phyloP scores from a whole-genome alignment of 2,329 filamentous ascomycete genomes.

The Coniochaeta sp. region DNA sequence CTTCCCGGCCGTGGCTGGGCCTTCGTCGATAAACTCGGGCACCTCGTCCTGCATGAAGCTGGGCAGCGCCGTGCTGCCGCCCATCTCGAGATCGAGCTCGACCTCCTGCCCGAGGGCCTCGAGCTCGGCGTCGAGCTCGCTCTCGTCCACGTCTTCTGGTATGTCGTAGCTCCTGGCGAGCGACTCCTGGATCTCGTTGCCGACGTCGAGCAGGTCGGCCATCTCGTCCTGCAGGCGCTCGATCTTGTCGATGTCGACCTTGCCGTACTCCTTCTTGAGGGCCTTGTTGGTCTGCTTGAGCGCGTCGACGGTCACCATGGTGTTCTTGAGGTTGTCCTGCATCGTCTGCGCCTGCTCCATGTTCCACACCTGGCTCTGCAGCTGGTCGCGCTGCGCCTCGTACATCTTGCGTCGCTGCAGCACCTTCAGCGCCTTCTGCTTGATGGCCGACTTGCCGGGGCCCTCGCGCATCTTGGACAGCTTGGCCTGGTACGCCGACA shows the following conservation, averaged over 20 bases:
- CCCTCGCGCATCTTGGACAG: conserved; percentile 92
- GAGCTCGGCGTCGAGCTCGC: conserved; percentile 90
- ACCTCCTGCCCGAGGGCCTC: conserved; percentile 91
- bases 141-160: conserved; percentile 94
- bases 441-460: conserved; percentile 85
- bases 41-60: conserved; percentile 87
- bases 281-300: conserved; percentile 97
- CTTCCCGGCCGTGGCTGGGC: conserved; percentile 64
- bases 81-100: conserved; percentile 70
- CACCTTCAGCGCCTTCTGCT: conserved; percentile 89
- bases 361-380: conserved; percentile 94
- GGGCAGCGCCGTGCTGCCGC: conserved; percentile 55
- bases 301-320: conserved; percentile 95
- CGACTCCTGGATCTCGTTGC: conserved; percentile 96
- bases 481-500: conserved; percentile 79
- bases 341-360: conserved; percentile 98
- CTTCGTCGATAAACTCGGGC: conserved; percentile 88
- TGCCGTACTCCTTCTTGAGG: conserved; percentile 88
- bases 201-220: conserved; percentile 94
- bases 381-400: conserved; percentile 88
- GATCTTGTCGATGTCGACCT: conserved; percentile 96
- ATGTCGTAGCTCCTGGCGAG: conserved; percentile 88
- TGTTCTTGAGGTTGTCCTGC: conserved; percentile 97
- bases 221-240: conserved; percentile 98
- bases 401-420: conserved; percentile 91